Conservation (phyloP, 257 asterid genomes). For the Orobanche coerulescens region DNA sequence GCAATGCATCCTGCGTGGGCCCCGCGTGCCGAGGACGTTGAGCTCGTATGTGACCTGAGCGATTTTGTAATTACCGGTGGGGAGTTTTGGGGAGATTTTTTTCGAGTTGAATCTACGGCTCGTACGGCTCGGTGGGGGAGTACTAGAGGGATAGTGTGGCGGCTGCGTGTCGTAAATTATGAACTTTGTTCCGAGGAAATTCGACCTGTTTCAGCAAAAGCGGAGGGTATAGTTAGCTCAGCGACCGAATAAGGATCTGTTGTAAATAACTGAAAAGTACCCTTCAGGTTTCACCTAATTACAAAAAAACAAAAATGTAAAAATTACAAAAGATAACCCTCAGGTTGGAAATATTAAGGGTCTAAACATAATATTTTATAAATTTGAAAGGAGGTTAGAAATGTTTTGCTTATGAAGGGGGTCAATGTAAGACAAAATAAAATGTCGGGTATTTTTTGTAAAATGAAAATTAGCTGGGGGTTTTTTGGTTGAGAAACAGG, state of each 20-base stretch:
- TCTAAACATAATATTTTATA: too few species aligned
- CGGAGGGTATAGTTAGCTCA: slow-evolving; percentile 5
- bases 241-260: not conserved
- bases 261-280: not conserved
- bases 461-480: too few species aligned
- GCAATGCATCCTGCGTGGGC: slow-evolving; percentile 85
- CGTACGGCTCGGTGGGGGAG: slow-evolving; percentile 43
- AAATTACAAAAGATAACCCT: too few species aligned
- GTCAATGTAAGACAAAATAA: too few species aligned
- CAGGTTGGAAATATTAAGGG: too few species aligned
- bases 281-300: not conserved
- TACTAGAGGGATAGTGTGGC: slow-evolving; percentile 40
- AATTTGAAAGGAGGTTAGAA: too few species aligned
- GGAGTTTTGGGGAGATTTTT: slow-evolving; percentile 67
- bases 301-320: not conserved
- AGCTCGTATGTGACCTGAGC: slow-evolving; percentile 76
- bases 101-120: slow-evolving; percentile 63
- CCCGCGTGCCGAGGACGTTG: slow-evolving; percentile 77
- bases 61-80: slow-evolving; percentile 51
- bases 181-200: slow-evolving; percentile 82
- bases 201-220: slow-evolving; percentile 44
- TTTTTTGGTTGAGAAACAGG: too few species aligned
- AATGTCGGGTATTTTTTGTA: too few species aligned
- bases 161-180: slow-evolving; percentile 70
- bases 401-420: too few species aligned